Evolutionary conservation across 2,329 filamentous ascomycete genomes (phyloP), one percentile per base, ranked within the genome.

Genomic region (Apiospora sp.): DNA sequence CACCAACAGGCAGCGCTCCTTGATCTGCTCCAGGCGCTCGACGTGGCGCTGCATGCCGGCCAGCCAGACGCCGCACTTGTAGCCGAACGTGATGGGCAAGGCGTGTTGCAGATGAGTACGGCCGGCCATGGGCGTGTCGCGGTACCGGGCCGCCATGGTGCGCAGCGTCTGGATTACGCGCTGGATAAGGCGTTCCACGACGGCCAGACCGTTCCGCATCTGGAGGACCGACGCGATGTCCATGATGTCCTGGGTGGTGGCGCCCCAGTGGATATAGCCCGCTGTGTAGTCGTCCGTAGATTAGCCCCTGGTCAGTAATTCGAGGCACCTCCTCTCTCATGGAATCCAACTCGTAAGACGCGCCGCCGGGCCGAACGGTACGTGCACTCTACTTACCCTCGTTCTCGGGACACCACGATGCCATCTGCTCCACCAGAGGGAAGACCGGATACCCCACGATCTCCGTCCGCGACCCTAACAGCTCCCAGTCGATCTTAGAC

Each of bases 211-310:
- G 16, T 83, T 75, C 58, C 87, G 86, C 78, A 89, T 88, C 75
- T 90, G 88, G 12, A 90, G 76, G 1, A 88, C 80, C 16, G 84
- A 86, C 0, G 87, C 88, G 0, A 85, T 80, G 74, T 90, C 88
- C 87, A 89, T 89, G 72, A 90, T 89, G 75, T 90, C 88, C 74
- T 90, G 88, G 0, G 88, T 90, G 0, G 88, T 90, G 1, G 88
- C 87, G 12, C 88, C 88, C 87, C 88, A 89, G 76, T 90, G 88
- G 14, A 90, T 84, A 75, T 88, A 89, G 73, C 84, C 64, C 54
- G 54, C 54, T 61, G 30, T 37, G 12, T 37, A 22, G 4, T 4
- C 3, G 4, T 37, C 13, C 16, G 3, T 58, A 19, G 2, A 4
- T 61, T n/a, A 61, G 54, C 30, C 16, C 30, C 30, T 61, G 30